Evolutionary conservation across 257 asterid genomes (phyloP), one percentile per base, ranked within the genome.

Genomic region (Nicotiana paniculata): DNA sequence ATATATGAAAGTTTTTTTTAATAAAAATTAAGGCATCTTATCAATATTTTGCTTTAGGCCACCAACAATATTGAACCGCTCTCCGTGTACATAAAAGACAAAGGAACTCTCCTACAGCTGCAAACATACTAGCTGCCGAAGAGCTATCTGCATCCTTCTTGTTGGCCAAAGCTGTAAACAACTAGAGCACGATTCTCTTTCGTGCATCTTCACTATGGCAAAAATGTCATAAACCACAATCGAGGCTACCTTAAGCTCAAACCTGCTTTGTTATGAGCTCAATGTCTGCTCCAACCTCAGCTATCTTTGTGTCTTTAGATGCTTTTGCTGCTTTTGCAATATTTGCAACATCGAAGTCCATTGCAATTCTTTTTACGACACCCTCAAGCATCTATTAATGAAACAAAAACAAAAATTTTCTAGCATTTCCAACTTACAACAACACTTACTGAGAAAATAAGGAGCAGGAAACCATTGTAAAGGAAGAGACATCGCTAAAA

Each of bases 221-320:
- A 48, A 26, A 48, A 48, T 46, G 62, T 74, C 43, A n/a, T 24
- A 48, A 74, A 26, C 58, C 59, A 13, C 13, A 3, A 72, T 0
- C 78, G 35, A 46, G 3, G 79, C n/a, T 11, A 57, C n/a, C 6
- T 10, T 58, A 55, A 5, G 57, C 79, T 90, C 87, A 93, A 30
- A 81, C 86, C 83, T 89, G 94, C 85, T 91, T 90, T 8, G 94
- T 90, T 9, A 86, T 91, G 33, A 89, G 90, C 84, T 94, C 95
- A 61, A 94, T 94, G 85, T 96, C 99, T 5, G 96, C 93, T 87
- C 95, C 99, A 77, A 96, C 91, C 92, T 96, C 97, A 24, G 97
- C 93, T 77, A 92, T 90, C 88, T 96, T 96, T 65, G 91, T 39
- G 80, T 91, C 98, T 58, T 82, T 91, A 58, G 98, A 93, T 77